Base-by-base conservation (phyloP, 2,329 filamentous ascomycete species). In the Penicillium sp. region DNA sequence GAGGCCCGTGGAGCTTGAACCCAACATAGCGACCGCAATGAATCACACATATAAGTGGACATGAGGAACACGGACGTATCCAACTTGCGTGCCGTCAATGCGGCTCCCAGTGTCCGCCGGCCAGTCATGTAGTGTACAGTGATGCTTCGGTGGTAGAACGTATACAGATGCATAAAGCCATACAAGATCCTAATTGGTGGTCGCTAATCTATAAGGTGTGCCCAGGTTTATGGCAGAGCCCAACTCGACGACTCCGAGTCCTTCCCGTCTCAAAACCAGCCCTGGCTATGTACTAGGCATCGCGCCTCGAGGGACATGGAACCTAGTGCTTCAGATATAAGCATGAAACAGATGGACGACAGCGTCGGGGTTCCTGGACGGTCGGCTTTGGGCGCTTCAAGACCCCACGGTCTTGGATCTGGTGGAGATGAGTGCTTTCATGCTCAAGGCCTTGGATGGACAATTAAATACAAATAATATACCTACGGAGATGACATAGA, bases 1-100 rank as follows among this genome's bases (percentile, higher is more conserved):
- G 19, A 82, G 71, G 1, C 80, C 82, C 0, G 83, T 86, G 2
- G 83, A 82, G 47, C 84, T 76, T 29, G 82, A 81, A 69, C 86
- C 83, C 54, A 78, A 81, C 11, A 85, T 68, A 65, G 82, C 33
- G 2, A 85, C 79, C 5, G 80, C 65, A 0, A 73, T 41, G 10
- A 25, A 41, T 9, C 4, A 15, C 23, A 13, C 39, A 15, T 3
- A 40, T 3, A 40, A 8, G 39, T 15, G 19, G 78, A 81, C 82
- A 64, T 80, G 77, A 2, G 79, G 80, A 43, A 84, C 77, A 21
- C 81, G 74, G 38, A 84, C 81, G 59, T 79, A 84, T 64, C 84
- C 82, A n/a, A 82, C 82, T 64, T 84, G 82, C 0, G 80, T 83
- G 44, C 82, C 82, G 60, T 83, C 79, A 21, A 79, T 75, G 0